Evolutionary conservation across 148 eudicot genomes (phyloP), one percentile per base, ranked within the genome.

Genomic region (Camellia japonica): DNA sequence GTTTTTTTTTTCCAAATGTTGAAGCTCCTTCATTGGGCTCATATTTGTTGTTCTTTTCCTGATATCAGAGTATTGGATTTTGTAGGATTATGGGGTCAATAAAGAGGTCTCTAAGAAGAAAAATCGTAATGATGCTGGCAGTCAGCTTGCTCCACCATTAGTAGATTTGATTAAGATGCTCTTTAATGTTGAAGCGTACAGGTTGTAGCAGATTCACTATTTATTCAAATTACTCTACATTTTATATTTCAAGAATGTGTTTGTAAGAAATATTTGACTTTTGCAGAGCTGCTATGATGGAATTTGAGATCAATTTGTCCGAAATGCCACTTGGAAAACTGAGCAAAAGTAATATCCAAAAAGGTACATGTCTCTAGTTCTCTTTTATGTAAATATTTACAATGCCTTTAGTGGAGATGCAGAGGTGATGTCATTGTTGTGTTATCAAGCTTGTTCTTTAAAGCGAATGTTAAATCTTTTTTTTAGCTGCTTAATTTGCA

Each of bases 291-390:
- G 99, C 99, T 7, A 94, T 97, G 98, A 86, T 92, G 98, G 99
- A 97, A 79, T 97, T 97, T 79, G 91, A 97, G 79, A 97, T 97
- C 83, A 97, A 97, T 83, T 83, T 97, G 97, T 88, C 97, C 66
- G 97, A 97, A 83, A 97, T 97, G 99, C 99, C 99, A 16, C 93
- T 97, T 61, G 99, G 99, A 54, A 97, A 97, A 82, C 89, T 97
- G 64, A 97, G 99, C 92, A 94, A 89, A 88, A 90, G 84, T 74
- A 97, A 94, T 82, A 97, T 97, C 78, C 97, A 97, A 78, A 87
- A 91, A 88, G 99, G 99, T 96, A 83, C 60, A 62, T 41, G 54
- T 47, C 61, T 64, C 74, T 19, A 43, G 56, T 80, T 76, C 73
- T 52, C 23, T 46, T 74, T 46, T 59, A 4, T 41, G 68, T 19